Base-by-base conservation (phyloP, 768 basidiomycete species). In the Pleurotus tuoliensis region DNA sequence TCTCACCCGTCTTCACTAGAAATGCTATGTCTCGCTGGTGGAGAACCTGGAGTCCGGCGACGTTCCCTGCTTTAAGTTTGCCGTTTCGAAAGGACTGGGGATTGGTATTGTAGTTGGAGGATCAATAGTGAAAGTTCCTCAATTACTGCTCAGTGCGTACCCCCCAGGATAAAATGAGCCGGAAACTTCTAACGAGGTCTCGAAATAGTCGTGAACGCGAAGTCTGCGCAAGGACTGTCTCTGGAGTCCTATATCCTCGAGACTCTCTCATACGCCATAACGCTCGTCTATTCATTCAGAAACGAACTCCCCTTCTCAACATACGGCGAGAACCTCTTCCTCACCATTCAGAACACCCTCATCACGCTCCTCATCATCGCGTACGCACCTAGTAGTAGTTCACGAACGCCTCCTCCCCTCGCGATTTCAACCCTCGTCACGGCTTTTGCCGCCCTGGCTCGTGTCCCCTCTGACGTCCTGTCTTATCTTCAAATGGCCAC, bases 321-420 rank as follows among this genome's bases (percentile, higher is more conserved):
- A 0, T 99, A 98, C 58, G 97, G 97, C 65, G 97, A 99, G 72
- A 98, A 96, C 76, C 69, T 94, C 56, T 98, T 98, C 83, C 81
- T 98, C 48, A 86, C 92, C 27, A 65, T 94, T 57, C 94, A 96
- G 71, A 94, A 96, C 75, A 76, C 88, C 63, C 59, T 90, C 73
- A 93, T 98, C 68, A 93, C 92, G 13, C 78, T 94, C 65, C 84
- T 95, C 62, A 96, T 96, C 70, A 79, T 94, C 49, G 74, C 75
- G 69, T 87, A 89, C 65, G 64, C 80, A 12, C 78, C 82, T 6
- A 38, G 57, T 4, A 43, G 53, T 7, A 49, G 55, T 44, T 50
- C 56, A 24, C n/a, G 25, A 8, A 59, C 59, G 4, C 63, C 53
- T 62, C 70, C 81, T 5, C 61, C 69, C 12, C 58, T 71, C 11